A percentile compares a stretch with the other conserved stretches of the same genome.
Evolutionary conservation across 257 asterid species (phyloP).

Genomic region (Solanum pinnatisectum): DNA sequence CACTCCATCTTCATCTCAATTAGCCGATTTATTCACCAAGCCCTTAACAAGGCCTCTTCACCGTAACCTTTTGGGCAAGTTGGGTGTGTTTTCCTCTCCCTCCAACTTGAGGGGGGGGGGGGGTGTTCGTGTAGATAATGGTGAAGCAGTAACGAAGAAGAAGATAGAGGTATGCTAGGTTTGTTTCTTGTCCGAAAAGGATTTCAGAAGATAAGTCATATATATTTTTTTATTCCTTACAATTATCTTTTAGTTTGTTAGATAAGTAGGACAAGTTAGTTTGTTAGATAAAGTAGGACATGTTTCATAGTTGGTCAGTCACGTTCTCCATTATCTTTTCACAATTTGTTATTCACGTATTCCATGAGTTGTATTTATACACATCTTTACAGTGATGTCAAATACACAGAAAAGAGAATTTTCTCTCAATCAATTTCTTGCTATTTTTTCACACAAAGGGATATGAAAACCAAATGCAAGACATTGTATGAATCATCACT

Average conservation of each 20-base stretch:
- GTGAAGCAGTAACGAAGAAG: background rate
- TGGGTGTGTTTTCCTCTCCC: background rate
- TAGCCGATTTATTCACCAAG: background rate
- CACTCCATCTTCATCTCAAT: background rate
- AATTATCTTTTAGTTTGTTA: too few species aligned
- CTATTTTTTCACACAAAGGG: background rate
- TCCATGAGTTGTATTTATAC: too few species aligned
- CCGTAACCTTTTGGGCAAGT: background rate
- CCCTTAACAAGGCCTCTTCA: background rate
- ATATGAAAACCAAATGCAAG: background rate
- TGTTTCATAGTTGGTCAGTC: too few species aligned
- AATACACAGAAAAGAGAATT: too few species aligned
- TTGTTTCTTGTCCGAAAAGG: background rate
- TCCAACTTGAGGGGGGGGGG: background rate
- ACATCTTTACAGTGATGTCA: too few species aligned
- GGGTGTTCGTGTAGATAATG: background rate
- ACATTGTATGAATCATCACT: background rate
- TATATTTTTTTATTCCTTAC: too few species aligned
- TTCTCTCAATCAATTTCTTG: too few species aligned
- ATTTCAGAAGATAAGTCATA: background rate
- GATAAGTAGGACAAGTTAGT: too few species aligned
- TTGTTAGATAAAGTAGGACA: too few species aligned
- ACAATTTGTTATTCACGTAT: too few species aligned
- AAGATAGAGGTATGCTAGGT: background rate
- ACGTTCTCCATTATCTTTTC: too few species aligned